Base-by-base conservation (phyloP, 257 asterid species). In the Penstemon eatonii region DNA sequence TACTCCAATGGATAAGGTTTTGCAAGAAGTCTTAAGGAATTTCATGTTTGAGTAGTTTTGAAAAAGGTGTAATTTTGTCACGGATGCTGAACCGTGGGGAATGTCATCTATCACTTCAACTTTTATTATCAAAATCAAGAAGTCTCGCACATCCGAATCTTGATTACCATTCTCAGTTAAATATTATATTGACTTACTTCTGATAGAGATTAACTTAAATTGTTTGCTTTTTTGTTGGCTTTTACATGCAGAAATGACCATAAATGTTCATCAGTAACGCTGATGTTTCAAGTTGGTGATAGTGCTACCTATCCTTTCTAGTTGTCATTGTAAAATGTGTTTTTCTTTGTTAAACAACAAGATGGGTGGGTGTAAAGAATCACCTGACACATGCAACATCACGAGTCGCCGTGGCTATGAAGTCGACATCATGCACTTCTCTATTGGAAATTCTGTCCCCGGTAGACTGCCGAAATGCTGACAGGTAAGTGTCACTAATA, bases 321-420 rank as follows among this genome's bases (percentile, higher is more conserved):
- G 33, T 2, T 25, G 33, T 25, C 33, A 25, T 25, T 25, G 3
- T 72, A 49, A 85, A 63, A 60, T 40, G 44, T 54, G 52, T 61
- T 54, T 66, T 33, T 56, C 50, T 59, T 77, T 66, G 58, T 68
- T 50, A 49, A 71, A 75, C 67, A 25, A 2, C 67, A 67, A 90
- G 97, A 90, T 90, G 97, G 96, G 96, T 66, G 97, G 96, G 36
- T 90, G 97, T 71, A 87, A 83, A 77, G 96, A 88, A 76, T 82
- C 83, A 63, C 85, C 83, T 3, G 79, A 62, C 53, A 74, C 84
- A 36, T 90, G 97, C 87, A 86, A 83, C 76, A 75, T 61, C 70
- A 88, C 78, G 25, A 90, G 40, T 62, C 88, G 96, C 51, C 90
- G 84, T 42, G 97, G 95, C 54, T 66, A 81, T 66, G 97, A 90